Conservation (phyloP, 1,284 basidiomycete genomes). For the Trametes sp. region DNA sequence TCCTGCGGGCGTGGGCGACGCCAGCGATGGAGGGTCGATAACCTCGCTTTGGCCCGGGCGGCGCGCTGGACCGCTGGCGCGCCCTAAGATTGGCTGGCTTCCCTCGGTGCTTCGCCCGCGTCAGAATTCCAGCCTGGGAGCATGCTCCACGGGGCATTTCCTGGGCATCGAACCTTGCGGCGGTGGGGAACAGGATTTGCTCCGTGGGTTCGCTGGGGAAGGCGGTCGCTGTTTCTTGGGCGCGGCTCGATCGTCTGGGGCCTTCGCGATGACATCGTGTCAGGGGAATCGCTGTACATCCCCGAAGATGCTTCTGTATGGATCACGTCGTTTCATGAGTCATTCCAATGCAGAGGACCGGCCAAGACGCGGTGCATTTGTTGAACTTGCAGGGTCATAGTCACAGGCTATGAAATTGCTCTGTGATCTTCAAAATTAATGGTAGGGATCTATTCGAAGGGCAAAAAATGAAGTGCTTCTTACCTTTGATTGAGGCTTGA, state of each 20-base stretch:
- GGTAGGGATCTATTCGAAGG: too few relatives aligned
- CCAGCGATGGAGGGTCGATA: conserved; percentile 19
- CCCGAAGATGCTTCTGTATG: too few relatives aligned
- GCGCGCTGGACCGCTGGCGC: not conserved
- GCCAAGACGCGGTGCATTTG: too few relatives aligned
- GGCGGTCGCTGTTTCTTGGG: not conserved
- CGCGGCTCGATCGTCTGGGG: not conserved
- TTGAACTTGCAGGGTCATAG: too few relatives aligned
- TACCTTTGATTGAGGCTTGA: too few relatives aligned
- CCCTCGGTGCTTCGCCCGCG: not conserved
- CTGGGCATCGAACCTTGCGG: conserved; percentile 1
- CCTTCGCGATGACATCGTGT: not conserved
- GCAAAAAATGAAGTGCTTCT: too few relatives aligned
- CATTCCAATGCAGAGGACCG: too few relatives aligned
- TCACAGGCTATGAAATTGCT: not conserved
- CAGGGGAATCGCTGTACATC: not conserved
- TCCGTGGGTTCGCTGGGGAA: conserved; percentile 1
- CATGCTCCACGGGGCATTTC: conserved; percentile 9
- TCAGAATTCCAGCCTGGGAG: conserved; percentile 2
- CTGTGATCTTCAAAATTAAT: not conserved
- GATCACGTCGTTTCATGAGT: too few relatives aligned
- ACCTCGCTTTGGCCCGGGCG: conserved; percentile 3
- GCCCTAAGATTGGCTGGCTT: not conserved
- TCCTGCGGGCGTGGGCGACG: not conserved
- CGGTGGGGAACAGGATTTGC: conserved; percentile 10